Conservation (phyloP, 768 basidiomycete genomes). For the Leccinum subgranulosum region DNA sequence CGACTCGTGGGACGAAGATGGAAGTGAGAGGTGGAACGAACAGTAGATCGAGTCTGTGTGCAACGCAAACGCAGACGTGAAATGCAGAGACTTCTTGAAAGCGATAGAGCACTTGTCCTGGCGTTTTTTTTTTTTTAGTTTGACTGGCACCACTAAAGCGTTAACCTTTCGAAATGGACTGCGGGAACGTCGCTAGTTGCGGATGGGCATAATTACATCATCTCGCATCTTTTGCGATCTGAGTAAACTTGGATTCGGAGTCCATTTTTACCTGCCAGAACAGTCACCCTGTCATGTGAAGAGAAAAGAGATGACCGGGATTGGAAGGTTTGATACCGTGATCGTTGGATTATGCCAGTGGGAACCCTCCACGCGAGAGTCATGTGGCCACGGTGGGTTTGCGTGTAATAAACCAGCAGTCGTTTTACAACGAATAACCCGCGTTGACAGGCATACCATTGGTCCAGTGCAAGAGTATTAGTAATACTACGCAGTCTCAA, state of each 20-base stretch:
- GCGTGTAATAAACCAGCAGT: not conserved
- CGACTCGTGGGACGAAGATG: not conserved
- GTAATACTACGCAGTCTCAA: not conserved
- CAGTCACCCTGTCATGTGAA: slow-evolving; percentile 6
- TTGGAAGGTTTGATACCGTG: slow-evolving; percentile 17
- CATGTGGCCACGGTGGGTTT: slow-evolving; percentile 9
- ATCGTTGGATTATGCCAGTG: slow-evolving; percentile 8
- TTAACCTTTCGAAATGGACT: slow-evolving; percentile 10
- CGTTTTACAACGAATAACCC: not conserved
- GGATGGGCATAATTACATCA: slow-evolving; percentile 20
- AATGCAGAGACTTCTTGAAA: not conserved
- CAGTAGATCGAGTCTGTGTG: not conserved
- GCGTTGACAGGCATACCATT: not conserved
- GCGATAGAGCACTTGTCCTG: not conserved
- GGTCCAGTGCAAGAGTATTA: not conserved
- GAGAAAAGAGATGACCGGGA: slow-evolving; percentile 9
- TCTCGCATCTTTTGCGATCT: not conserved
- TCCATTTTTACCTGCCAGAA: slow-evolving; percentile 2
- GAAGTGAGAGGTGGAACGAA: not conserved
- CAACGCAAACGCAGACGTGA: not conserved
- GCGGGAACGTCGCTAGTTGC: slow-evolving; percentile 5
- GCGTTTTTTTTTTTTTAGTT: slow-evolving; percentile 16
- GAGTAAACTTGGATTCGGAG: slow-evolving; percentile 1
- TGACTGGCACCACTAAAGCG: not conserved
- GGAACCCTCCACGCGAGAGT: slow-evolving; percentile 14